A percentile compares a stretch with the other conserved stretches of the same genome.
phyloP scores from a whole-genome alignment of 1,284 basidiomycete genomes.

The Paramarasmius palmivorus region DNA sequence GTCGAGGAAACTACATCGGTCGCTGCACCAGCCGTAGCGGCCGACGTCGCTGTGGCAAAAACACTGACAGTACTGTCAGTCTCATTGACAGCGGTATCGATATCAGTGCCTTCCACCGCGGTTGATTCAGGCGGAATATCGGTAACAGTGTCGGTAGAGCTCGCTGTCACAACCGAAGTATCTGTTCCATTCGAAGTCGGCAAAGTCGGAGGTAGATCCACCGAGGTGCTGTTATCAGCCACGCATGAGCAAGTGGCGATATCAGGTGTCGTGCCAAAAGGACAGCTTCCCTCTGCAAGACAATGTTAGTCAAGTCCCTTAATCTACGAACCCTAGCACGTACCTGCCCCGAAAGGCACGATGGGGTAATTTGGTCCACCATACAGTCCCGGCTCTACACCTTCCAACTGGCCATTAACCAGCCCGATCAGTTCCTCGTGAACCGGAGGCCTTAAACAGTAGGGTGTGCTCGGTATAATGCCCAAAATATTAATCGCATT shows the following conservation, averaged over 20 bases:
- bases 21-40: neutral
- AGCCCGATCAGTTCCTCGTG: slow-evolving; percentile 40
- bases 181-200: neutral
- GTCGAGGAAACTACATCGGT: neutral
- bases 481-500: slow-evolving; percentile 40
- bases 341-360: slow-evolving; percentile 36
- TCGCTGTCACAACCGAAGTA: neutral
- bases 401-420: slow-evolving; percentile 42
- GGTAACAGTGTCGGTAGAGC: no score
- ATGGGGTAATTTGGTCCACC: slow-evolving; percentile 32
- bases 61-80: neutral
- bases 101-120: no score
- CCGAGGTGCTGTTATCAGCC: slow-evolving; percentile 13
- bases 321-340: slow-evolving; percentile 8
- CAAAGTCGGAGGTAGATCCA: neutral
- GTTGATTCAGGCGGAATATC: no score
- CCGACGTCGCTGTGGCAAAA: slow-evolving; percentile 1
- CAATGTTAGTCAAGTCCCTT: neutral
- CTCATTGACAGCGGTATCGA: no score
- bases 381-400: slow-evolving; percentile 37
- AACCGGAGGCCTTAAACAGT: slow-evolving; percentile 37
- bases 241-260: slow-evolving; percentile 33
- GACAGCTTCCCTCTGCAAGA: slow-evolving; percentile 38
- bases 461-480: slow-evolving; percentile 40
- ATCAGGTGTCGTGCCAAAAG: slow-evolving; percentile 35